Evolutionary conservation across 108 stramenopile genomes (phyloP), one percentile per base, ranked within the genome.

Genomic region (Licmophora abbreviata): DNA sequence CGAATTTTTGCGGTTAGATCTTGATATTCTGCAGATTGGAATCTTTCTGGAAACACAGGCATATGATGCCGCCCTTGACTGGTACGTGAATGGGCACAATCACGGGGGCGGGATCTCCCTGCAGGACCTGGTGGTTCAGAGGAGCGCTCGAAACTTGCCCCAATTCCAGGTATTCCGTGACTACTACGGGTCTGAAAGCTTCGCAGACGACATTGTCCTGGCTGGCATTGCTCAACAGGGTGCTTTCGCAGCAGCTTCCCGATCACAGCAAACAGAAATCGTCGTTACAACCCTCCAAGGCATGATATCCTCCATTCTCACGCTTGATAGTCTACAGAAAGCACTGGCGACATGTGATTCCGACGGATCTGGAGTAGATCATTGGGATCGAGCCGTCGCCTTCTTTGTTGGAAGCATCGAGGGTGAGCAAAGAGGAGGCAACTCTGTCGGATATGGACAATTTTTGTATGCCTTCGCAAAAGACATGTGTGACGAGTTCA

Each of bases 321-420:
- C 69, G 48, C 29, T 76, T 26, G 51, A 33, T 29, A 54, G 48
- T 24, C 48, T 83, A 34, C 38, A 76, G 30, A 23, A 50, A 31
- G 61, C 81, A 22, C 49, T 74, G 5, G 35, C 29, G 1, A 27
- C 31, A 2, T 78, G 77, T 42, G 11, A 57, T 55, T 28, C 36
- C 15, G 28, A 31, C 0, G 65, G 48, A 18, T 31, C 11, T 8
- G 62, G 64, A 14, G 48, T 48, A 9, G 20, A 7, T 10, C 26
- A 57, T 25, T 69, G 77, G 68, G 81, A 86, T 44, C 49, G 33
- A 49, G 89, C 77, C 22, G 85, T 60, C n/a, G 85, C 85, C 1
- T 25, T 77, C 4, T 71, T 52, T 51, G 59, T 76, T 41, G 89
- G 89, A 18, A 83, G 75, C 32, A 50, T 73, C 0, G 85, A 91